A percentile compares a stretch with the other conserved stretches of the same genome.
Conservation (phyloP, 2,329 filamentous ascomycete genomes). For the Zopfia rhizophila region DNA sequence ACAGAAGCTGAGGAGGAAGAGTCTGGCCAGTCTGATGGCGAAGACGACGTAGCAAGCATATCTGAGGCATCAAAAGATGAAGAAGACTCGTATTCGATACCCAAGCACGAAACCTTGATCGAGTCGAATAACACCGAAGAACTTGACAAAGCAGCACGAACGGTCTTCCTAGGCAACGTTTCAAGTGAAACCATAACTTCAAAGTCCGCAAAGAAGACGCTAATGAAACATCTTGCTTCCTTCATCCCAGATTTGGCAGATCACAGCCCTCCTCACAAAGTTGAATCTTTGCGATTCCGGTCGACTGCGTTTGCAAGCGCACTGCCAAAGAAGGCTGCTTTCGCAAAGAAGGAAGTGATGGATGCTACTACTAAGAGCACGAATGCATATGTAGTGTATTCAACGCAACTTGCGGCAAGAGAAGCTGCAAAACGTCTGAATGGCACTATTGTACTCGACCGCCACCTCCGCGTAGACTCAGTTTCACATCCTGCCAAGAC, state of each 20-base stretch:
- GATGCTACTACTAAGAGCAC: conserved; percentile 90
- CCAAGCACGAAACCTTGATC: conserved; percentile 62
- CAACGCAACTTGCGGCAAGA: conserved; percentile 76
- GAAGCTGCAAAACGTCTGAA: conserved; percentile 82
- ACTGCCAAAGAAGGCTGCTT: conserved; percentile 93
- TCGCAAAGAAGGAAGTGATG: conserved; percentile 90
- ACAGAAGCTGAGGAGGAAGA: conserved; percentile 42
- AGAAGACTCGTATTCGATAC: conserved; percentile 64
- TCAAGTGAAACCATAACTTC: conserved; percentile 83
- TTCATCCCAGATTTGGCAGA: conserved; percentile 68
- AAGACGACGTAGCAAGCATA: conserved; percentile 17
- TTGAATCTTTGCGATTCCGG: conserved; percentile 93
- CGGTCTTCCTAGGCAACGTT: conserved; percentile 93
- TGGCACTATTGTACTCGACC: conserved; percentile 82
- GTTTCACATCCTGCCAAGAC: conserved; percentile 85
- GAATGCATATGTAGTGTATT: conserved; percentile 94
- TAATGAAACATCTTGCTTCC: conserved; percentile 81
- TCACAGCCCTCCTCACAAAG: conserved; percentile 69
- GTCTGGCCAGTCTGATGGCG: conserved; percentile 27
- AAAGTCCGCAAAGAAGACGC: conserved; percentile 80
- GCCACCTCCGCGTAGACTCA: conserved; percentile 90
- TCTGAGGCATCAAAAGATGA: conserved; percentile 51
- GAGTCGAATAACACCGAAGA: conserved; percentile 63
- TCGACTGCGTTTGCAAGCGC: conserved; percentile 86
- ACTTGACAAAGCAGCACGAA: conserved; percentile 86